Evolutionary conservation across 495 filamentous ascomycete species (phyloP).

Genomic region (Penicillium waksmanii): DNA sequence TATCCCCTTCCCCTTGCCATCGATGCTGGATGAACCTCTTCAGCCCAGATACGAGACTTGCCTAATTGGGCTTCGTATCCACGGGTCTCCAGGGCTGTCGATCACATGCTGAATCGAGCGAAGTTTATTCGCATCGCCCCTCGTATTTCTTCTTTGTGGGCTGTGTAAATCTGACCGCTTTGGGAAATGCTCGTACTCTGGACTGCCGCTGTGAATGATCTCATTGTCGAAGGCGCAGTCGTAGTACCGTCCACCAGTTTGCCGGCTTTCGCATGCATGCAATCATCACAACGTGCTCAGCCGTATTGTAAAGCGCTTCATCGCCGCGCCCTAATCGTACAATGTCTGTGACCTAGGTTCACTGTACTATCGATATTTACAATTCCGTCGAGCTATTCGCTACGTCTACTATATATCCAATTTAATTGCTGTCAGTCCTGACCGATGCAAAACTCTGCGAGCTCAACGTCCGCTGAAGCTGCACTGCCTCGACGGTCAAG

Average conservation of each 20-base stretch:
- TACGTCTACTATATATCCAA: neutral
- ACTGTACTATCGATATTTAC: neutral
- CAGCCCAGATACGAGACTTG: slow-evolving; percentile 29
- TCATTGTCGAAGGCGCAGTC: neutral
- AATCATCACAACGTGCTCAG: too few relatives aligned
- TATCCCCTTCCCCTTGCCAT: neutral
- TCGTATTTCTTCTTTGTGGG: neutral
- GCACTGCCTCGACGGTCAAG: neutral
- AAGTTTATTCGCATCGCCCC: neutral
- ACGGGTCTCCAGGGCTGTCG: slow-evolving; percentile 4
- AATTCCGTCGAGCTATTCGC: neutral
- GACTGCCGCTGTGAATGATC: neutral
- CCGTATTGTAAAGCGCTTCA: too few relatives aligned
- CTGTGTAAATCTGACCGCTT: neutral
- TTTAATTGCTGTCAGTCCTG: neutral
- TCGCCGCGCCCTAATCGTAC: too few relatives aligned
- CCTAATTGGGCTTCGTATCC: slow-evolving; percentile 19
- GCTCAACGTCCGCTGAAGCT: neutral
- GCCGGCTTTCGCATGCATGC: too few relatives aligned
- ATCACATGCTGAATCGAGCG: neutral
- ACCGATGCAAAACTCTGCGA: neutral
- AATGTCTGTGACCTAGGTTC: too few relatives aligned
- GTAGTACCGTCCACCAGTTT: neutral
- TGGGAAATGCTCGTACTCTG: slow-evolving; percentile 7
- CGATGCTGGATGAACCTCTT: neutral